phyloP scores from a whole-genome alignment of 257 asterid species.

The Linderniella brevidens region DNA sequence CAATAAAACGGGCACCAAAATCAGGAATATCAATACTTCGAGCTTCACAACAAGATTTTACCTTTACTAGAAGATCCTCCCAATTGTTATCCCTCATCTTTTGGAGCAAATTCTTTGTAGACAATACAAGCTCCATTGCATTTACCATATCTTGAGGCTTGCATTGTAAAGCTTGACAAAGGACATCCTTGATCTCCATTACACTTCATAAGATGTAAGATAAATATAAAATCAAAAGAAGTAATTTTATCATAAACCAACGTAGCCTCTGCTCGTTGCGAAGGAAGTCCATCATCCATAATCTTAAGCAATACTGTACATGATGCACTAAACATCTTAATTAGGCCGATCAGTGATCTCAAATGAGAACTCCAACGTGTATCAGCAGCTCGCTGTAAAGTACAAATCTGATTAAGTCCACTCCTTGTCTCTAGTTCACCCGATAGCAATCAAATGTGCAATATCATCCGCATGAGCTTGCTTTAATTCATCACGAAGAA shows the following conservation, averaged over 20 bases:
- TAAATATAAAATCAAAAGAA: background rate
- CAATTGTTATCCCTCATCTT: background rate
- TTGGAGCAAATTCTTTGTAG: background rate
- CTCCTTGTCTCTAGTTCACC: background rate
- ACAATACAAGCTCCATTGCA: background rate
- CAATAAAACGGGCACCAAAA: background rate
- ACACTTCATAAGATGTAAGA: background rate
- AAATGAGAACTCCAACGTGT: slow-evolving; percentile 1
- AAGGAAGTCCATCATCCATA: background rate
- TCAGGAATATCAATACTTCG: background rate
- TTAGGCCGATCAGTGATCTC: background rate
- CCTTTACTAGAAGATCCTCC: background rate
- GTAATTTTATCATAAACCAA: background rate
- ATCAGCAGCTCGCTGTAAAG: background rate
- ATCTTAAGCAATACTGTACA: background rate
- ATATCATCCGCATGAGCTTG: background rate
- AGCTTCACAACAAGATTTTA: background rate
- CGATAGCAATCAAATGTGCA: background rate
- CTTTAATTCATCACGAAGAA: background rate
- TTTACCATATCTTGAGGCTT: background rate
- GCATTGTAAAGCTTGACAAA: background rate
- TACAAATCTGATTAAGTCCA: background rate
- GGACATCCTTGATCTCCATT: background rate
- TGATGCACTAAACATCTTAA: background rate
- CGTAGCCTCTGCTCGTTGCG: background rate